Base-by-base conservation (phyloP, 805 yeast genomes). In the Metschnikowia sp. region DNA sequence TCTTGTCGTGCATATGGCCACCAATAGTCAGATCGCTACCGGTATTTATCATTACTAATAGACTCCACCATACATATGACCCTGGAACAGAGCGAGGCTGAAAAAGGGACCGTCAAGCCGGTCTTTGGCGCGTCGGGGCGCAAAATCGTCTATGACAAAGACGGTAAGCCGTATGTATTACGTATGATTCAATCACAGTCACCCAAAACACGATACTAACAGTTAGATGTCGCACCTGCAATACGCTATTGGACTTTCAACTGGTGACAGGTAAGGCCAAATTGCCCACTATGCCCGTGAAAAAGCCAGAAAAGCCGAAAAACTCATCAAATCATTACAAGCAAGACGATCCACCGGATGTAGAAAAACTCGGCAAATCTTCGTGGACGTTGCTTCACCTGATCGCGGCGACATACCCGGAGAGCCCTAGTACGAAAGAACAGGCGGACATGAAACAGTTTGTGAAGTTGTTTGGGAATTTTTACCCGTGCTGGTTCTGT, bases 401-500 rank as follows among this genome's bases (percentile, higher is more conserved):
- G 0, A 77, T 92, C 44, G 97, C 97, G 0, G 97, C 97, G 0
- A 79, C 79, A 13, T 94, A 89, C 60, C 97, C 99, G 0, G 83
- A 76, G 35, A 65, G 57, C 0, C 95, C 99, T 2, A 60, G 78
- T 4, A 58, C 58, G 2, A 67, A 68, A 26, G 82, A 90, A 56
- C 91, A 91, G 66, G 55, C 64, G 4, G 96, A 89, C 51, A 79
- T 92, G 83, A 70, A 68, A 40, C 77, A 79, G 41, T 91, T 94
- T 55, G 62, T 94, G 42, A 69, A 68, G 3, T 68, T 87, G 2
- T 88, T 94, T 59, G 82, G 94, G 3, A 80, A 81, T 50, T 73
- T 92, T 31, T 94, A 92, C 61, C 99, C 99, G 2, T 92, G 99
- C 65, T 84, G 91, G 86, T 83, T 81, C 71, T 92, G 98, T 70